Percentiles rank a stretch among this genome's conserved stretches.
These are phyloP conservation scores for Colletotrichum musae DNA, from an alignment of 2,329 filamentous ascomycete genomes.

Conservation along the genomic window DNA sequence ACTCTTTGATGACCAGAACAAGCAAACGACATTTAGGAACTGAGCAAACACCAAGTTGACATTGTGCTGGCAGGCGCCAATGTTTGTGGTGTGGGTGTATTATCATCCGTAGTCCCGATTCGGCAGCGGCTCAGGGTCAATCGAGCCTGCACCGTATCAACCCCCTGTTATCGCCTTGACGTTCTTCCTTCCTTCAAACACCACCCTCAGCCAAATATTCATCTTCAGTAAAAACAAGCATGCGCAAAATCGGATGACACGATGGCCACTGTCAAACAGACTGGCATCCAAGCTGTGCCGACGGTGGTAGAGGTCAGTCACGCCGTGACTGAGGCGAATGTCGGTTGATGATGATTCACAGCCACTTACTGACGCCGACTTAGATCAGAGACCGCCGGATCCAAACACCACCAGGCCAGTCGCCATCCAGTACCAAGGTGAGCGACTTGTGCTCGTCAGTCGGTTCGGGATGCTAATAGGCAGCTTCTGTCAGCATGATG, in stretches of 20 bases:
- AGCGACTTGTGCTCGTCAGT: not conserved
- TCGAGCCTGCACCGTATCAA: not conserved
- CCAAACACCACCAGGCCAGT: conserved; percentile 5
- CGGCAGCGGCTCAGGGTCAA: not conserved
- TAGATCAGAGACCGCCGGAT: conserved; percentile 30
- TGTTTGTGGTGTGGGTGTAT: not conserved
- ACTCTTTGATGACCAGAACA: conserved; percentile 8
- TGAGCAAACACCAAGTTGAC: not conserved
- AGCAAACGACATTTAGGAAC: not conserved
- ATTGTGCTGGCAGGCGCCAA: not conserved
- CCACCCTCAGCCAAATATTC: not conserved
- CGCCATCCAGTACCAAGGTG: conserved; percentile 4
- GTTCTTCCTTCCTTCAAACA: not conserved
- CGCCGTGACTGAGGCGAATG: not conserved
- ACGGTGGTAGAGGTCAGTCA: conserved; percentile 32
- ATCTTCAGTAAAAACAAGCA: conserved; percentile 6
- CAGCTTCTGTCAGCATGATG: not conserved
- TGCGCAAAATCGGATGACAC: not conserved
- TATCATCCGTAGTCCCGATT: not conserved
- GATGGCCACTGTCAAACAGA: conserved; percentile 27
- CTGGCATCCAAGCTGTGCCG: conserved; percentile 4
- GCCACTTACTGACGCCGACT: not conserved
- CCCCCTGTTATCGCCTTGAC: not conserved
- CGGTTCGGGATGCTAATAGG: not conserved
- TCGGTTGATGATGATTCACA: not conserved